Evolutionary conservation across 2,329 filamentous ascomycete genomes (phyloP), one percentile per base, ranked within the genome.

Genomic region (Fusarium abutilonis): DNA sequence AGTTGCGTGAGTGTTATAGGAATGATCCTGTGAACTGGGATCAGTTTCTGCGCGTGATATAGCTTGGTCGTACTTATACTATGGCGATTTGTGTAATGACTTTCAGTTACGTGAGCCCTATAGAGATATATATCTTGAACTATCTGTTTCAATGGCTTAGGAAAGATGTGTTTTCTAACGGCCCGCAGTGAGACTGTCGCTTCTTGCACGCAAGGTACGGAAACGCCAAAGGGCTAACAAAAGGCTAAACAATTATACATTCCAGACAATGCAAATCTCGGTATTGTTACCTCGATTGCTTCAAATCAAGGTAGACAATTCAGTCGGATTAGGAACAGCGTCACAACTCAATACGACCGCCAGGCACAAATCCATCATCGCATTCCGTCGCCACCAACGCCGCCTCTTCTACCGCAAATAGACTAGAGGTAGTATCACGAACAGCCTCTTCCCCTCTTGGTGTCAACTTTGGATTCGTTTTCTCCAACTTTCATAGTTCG

Each of bases 281-380:
- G 15, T 11, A 23, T 3, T 5, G 14, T 36, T 21, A 13, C 34
- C 41, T 32, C 31, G 29, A 13, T 11, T n/a, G n/a, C 13, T 10
- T 9, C 28, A 5, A n/a, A 15, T 21, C 9, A 54, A 44, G 39
- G 36, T 28, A 3, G 0, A 8, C 19, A 8, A 26, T 26, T 26
- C 10, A 35, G 48, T 45, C 62, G 45, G 43, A 65, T 50, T 3
- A 13, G 26, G 39, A 34, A 35, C 32, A 4, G n/a, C 21, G 29
- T 34, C n/a, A 34, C 57, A 13, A 47, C 35, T 15, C 10, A 48
- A 26, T 34, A 31, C 32, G 32, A 40, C n/a, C 40, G 26, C 44
- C 43, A 60, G 35, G 48, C 48, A 65, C 61, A 56, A 63, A 41
- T 19, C 50, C 19, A 49, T 45, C 63, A 36, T 66, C 43, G 35